Conservation (phyloP, 345 rosid species). For the Camelina neglecta region DNA sequence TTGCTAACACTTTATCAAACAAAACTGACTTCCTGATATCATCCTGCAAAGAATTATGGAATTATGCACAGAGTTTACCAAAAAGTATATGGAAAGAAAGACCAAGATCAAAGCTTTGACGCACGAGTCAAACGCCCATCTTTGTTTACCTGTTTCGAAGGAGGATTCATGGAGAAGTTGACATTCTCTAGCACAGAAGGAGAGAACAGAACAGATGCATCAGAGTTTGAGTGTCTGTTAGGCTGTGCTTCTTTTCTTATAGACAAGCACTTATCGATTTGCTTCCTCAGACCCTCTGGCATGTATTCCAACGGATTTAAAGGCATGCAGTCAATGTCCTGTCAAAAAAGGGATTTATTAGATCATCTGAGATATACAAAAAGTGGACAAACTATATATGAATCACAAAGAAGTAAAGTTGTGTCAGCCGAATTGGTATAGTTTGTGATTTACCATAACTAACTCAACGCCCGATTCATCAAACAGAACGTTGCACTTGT, state of each 20-base stretch:
- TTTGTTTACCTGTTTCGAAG: conserved; percentile 39
- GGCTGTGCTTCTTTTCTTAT: conserved; percentile 51
- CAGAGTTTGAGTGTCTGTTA: conserved; percentile 51
- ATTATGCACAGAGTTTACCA: conserved; percentile 15
- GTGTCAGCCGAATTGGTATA: conserved; percentile 4
- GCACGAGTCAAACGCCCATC: conserved; percentile 2
- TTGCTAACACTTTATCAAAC: conserved; percentile 6
- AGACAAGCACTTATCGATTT: conserved; percentile 48
- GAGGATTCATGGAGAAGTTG: conserved; percentile 19
- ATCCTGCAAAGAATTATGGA: conserved; percentile 30
- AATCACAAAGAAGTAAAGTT: not conserved
- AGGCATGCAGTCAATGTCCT: conserved; percentile 99
- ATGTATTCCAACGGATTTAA: conserved; percentile 73
- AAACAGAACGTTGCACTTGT: conserved; percentile 75
- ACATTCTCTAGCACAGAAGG: conserved; percentile 47
- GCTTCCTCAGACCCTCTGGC: conserved; percentile 84
- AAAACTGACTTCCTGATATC: conserved; percentile 24
- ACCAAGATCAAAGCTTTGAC: conserved; percentile 21
- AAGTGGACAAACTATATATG: not conserved
- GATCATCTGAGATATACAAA: conserved; percentile 7
- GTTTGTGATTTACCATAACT: conserved; percentile 66
- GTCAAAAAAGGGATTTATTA: conserved; percentile 35
- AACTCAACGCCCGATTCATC: conserved; percentile 82
- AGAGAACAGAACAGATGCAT: conserved; percentile 47
- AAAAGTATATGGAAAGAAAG: conserved; percentile 17